Evolutionary conservation across 345 rosid species (phyloP).

Genomic region (Syzygium jambos): DNA sequence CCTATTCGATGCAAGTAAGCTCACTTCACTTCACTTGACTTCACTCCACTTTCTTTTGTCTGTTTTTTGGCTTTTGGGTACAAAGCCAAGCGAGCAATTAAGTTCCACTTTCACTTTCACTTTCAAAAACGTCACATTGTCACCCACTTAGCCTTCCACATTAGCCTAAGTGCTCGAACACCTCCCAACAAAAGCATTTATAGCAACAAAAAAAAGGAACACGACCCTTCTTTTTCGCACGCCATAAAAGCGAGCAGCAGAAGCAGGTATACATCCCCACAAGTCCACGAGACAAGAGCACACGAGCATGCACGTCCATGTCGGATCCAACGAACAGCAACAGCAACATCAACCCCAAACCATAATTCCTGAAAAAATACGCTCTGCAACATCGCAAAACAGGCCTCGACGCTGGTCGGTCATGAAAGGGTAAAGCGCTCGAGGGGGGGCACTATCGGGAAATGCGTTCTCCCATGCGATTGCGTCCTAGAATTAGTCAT

Average conservation of each 20-base stretch:
- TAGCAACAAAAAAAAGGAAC: not conserved
- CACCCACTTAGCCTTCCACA: not conserved
- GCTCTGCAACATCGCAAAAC: constrained; percentile 15
- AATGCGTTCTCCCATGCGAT: constrained; percentile 3
- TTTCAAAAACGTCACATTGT: not conserved
- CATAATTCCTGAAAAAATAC: not conserved
- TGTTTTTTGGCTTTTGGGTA: not conserved
- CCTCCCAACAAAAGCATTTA: not conserved
- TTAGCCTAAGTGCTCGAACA: not conserved
- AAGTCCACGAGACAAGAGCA: not conserved
- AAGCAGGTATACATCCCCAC: not conserved
- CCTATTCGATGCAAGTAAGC: constrained; percentile 93
- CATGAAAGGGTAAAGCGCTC: constrained; percentile 22
- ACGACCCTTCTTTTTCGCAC: not conserved
- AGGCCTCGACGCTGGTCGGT: not conserved
- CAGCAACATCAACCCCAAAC: not conserved
- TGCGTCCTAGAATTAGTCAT: constrained; percentile 19
- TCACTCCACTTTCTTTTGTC: not conserved
- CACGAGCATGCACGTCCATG: constrained; percentile 2
- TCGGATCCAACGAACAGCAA: constrained; percentile 26
- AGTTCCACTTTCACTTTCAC: not conserved
- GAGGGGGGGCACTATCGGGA: constrained; percentile 25
- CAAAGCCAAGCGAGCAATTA: not conserved
- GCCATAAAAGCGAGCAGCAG: constrained; percentile 13
- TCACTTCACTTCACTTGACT: not conserved